Base-by-base conservation (phyloP, 495 filamentous ascomycete genomes). In the Aeminium ludgeri region DNA sequence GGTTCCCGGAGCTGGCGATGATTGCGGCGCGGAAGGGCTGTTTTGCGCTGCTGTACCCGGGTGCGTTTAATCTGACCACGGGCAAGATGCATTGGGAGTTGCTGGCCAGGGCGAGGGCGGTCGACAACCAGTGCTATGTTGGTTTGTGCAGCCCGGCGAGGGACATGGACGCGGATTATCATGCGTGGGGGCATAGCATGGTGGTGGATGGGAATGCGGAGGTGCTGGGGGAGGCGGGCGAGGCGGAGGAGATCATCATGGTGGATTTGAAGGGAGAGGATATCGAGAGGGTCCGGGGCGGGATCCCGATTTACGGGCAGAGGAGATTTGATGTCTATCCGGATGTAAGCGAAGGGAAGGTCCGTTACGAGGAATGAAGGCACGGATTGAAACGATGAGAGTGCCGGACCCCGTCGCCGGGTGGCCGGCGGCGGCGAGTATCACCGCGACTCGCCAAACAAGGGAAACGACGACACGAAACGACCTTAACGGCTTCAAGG, bases 81-180 rank as follows among this genome's bases (percentile, higher is more conserved):
- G 89, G 89, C 0, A 76, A 80, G 7, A 55, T 96, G 59, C 89
- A 97, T 59, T 97, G 89, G 91, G 70, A 72, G 30, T 58, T 97
- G 47, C 70, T 77, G 54, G 89, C 76, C 12, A 71, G 80, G 45
- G 86, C 82, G 8, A 67, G 89, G 41, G 89, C 89, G 10, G 67
- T 87, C 55, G 89, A 99, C 53, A 96, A 96, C 60, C 87, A 99
- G 68, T 56, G 86, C 2, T 99, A 87, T 59, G 87, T 96, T 27
- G 89, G 76, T 18, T 56, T 96, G 57, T 96, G 91, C 62, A 85
- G 78, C 55, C 91, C 91, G 4, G 84, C 89, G 30, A 66, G 89
- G 44, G 86, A 93, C 57, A 64, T 75, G 64, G 52, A 58, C 12
- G 82, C 82, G 2, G 67, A 64, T 15, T 99, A 99, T 55, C 73